phyloP scores from a whole-genome alignment of 768 basidiomycete species.

The Phylloporus sp. region DNA sequence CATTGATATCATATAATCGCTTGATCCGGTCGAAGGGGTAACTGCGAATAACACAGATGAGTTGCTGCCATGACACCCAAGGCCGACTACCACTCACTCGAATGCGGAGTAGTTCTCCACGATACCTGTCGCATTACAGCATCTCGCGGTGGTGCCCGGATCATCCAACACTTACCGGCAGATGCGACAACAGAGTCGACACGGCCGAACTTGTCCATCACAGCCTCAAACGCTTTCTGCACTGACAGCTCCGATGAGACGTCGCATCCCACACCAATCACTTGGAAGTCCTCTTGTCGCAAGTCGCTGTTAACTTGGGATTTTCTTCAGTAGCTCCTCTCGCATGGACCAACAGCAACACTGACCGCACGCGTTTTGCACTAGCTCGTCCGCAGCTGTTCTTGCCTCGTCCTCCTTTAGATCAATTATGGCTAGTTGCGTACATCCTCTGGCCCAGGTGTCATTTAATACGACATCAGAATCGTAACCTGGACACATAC shows the following conservation, averaged over 20 bases:
- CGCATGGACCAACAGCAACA: constrained; percentile 18
- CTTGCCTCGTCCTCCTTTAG: constrained; percentile 67
- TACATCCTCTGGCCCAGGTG: constrained; percentile 72
- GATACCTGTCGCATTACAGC: constrained; percentile 49
- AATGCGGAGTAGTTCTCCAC: constrained; percentile 86
- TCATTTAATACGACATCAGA: constrained; percentile 1
- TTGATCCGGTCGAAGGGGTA: constrained; percentile 86
- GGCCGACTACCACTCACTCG: constrained; percentile 61
- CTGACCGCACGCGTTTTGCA: constrained; percentile 48
- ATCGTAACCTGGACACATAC: neutral
- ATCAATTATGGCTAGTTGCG: constrained; percentile 76
- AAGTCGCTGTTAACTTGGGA: constrained; percentile 52
- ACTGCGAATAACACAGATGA: constrained; percentile 34
- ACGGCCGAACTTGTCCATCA: constrained; percentile 62
- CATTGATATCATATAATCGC: constrained; percentile 86
- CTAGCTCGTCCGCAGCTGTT: constrained; percentile 65
- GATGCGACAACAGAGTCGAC: constrained; percentile 85
- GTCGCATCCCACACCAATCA: constrained; percentile 81
- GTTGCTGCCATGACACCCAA: constrained; percentile 2
- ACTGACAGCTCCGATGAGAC: constrained; percentile 82
- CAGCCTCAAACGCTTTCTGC: constrained; percentile 61
- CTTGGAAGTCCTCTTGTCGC: constrained; percentile 52
- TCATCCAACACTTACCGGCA: constrained; percentile 54
- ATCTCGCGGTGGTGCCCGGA: constrained; percentile 5
- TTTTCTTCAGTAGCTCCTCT: constrained; percentile 27